Evolutionary conservation across 2,329 filamentous ascomycete genomes (phyloP), one percentile per base, ranked within the genome.

Genomic region (Chrysoporthe deuterocubensis): DNA sequence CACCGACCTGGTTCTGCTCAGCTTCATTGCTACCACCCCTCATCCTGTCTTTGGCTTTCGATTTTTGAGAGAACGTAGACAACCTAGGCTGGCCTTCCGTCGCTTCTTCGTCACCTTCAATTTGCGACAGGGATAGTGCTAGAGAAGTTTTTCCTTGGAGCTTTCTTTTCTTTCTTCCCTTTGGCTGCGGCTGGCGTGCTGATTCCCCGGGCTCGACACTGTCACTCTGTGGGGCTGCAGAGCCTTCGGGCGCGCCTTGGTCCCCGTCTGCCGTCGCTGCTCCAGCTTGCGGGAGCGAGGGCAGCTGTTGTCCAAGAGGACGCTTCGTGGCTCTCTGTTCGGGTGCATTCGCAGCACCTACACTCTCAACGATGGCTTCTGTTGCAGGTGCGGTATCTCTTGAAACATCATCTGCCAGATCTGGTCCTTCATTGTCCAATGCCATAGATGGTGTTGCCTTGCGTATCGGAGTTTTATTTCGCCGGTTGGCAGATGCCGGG

Each of bases 111-210:
- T 59, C 54, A 3, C 52, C 68, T 59, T 69, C 65, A 6, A 69
- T 63, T 32, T 67, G 68, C 37, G 68, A 69, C 4, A 69, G 54
- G 18, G 68, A 69, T 7, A 67, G 62, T 14, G 68, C 64, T 0
- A 65, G 26, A 4, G 67, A 66, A 3, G 52, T 44, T 21, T 65
- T 67, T 1, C 62, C 32, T 40, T 69, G 68, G 0, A 69, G 65
- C 3, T 50, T 54, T 14, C 68, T 66, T 44, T 65, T 69, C 40
- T 62, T 69, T 26, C 43, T 67, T 32, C 40, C 42, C 18, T 59
- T 65, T 26, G 63, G 18, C 63, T 42, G 57, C 14, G 54, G 44
- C 44, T 52, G 63, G 32, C 54, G 60, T 21, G 56, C 63, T 21
- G 63, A 50, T 42, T 52, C 54, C 32, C 56, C 54, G n/a, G 56